phyloP scores from a whole-genome alignment of 768 basidiomycete species.

The Suillus variegatus region DNA sequence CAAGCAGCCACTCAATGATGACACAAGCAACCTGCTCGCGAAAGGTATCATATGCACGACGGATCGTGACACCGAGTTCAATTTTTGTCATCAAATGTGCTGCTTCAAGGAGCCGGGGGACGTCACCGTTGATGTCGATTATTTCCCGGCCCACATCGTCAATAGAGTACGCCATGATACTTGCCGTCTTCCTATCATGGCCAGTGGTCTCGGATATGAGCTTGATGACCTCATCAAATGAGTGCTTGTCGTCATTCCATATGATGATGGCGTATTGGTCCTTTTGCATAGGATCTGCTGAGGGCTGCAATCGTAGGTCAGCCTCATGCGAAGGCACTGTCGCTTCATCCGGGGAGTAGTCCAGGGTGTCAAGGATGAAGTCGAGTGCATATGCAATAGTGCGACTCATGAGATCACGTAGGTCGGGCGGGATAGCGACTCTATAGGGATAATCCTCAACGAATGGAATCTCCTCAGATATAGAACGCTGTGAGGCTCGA shows the following conservation, averaged over 20 bases:
- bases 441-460: constrained; percentile 62
- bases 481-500: constrained; percentile 40
- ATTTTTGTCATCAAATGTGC: constrained; percentile 82
- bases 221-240: constrained; percentile 82
- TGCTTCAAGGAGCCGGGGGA: constrained; percentile 64
- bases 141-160: constrained; percentile 84
- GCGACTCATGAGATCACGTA: constrained; percentile 71
- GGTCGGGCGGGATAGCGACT: constrained; percentile 57
- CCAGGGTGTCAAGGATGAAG: constrained; percentile 80
- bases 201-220: constrained; percentile 59
- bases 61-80: constrained; percentile 88
- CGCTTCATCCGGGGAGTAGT: constrained; percentile 80
- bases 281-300: constrained; percentile 76
- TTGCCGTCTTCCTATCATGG: constrained; percentile 58
- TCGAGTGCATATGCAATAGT: constrained; percentile 80
- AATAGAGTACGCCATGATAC: constrained; percentile 55
- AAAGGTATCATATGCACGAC: constrained; percentile 85
- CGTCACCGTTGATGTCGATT: constrained; percentile 67
- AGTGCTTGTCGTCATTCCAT: constrained; percentile 99
- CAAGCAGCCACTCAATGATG: constrained; percentile 84
- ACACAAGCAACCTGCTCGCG: constrained; percentile 83
- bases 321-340: constrained; percentile 64
- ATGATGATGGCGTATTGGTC: constrained; percentile 82
- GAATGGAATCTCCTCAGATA: constrained; percentile 55
- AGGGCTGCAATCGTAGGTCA: constrained; percentile 71